Evolutionary conservation across 2,329 filamentous ascomycete genomes (phyloP).

Genomic region (Stachybotrys chlorohalonatus): DNA sequence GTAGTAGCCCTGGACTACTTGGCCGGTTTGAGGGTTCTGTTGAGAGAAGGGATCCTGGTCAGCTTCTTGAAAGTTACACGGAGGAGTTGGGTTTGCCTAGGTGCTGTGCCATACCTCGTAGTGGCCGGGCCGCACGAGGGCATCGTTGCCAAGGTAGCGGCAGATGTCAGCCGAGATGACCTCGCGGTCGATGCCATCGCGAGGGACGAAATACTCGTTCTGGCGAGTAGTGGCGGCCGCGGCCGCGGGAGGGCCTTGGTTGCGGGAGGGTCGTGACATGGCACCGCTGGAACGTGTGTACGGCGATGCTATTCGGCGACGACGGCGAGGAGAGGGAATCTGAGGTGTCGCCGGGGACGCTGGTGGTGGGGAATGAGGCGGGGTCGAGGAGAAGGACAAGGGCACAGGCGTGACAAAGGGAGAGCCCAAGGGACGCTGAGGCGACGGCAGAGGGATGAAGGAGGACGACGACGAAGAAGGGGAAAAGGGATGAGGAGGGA

Average conservation of each 20-base stretch:
- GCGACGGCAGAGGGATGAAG: conserved; percentile 1
- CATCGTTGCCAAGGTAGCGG: conserved; percentile 76
- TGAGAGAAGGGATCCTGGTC: conserved; percentile 12
- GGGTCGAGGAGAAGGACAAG: conserved; percentile 2
- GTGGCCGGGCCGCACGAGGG: conserved; percentile 64
- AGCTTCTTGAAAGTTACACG: conserved; percentile 5
- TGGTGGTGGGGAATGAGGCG: conserved; percentile 5
- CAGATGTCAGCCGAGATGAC: conserved; percentile 80
- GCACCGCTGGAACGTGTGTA: conserved; percentile 9
- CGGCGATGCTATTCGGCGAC: conserved; percentile 1
- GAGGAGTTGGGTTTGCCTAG: not conserved
- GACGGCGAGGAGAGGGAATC: conserved; percentile 4
- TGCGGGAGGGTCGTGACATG: conserved; percentile 31
- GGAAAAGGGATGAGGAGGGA: conserved; percentile 1
- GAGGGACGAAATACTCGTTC: conserved; percentile 74
- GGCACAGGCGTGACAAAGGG: not conserved
- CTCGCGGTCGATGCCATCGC: conserved; percentile 73
- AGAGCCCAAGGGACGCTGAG: not conserved
- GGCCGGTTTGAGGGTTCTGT: conserved; percentile 45
- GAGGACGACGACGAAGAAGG: conserved; percentile 2
- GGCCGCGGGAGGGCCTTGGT: conserved; percentile 23
- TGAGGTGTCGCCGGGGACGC: conserved; percentile 3
- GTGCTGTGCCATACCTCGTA: conserved; percentile 49
- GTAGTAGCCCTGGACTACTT: conserved; percentile 62
- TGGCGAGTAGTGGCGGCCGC: conserved; percentile 39